Base-by-base conservation (phyloP, 129 eudicot species). In the Smallanthus sonchifolius region DNA sequence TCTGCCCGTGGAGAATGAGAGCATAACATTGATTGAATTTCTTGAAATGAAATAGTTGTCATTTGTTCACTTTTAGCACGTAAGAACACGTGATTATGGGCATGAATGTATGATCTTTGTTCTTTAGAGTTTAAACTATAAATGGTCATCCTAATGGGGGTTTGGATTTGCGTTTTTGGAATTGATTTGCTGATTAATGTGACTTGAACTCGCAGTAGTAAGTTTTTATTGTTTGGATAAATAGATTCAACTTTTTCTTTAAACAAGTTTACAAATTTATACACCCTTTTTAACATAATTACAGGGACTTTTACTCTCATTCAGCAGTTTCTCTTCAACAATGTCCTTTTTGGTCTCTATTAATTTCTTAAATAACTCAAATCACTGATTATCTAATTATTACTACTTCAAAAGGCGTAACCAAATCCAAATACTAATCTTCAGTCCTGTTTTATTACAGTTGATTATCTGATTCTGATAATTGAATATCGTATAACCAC, bases 161-260 rank as follows among this genome's bases (percentile, higher is more conserved):
- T 69, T 69, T 49, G 75, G 61, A 48, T 48, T 48, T 49, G 59
- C 15, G 5, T 49, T 48, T 37, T 49, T 67, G 42, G 56, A 67
- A 68, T 42, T 6, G n/a, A 13, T 34, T 69, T 48, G 62, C 16
- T 34, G 74, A 69, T 69, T 69, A 48, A 14, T 3, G 60, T n/a
- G n/a, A 47, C 62, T 49, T 69, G 28, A 15, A 35, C 44, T 69
- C 38, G 62, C 32, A 4, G 16, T 70, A 51, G 1, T 28, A 20
- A 34, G 63, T 48, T n/a, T 7, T 32, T 69, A n/a, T 39, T 47
- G 32, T 45, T 47, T 32, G 61, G 39, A 56, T 72, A 38, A 55
- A 13, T 7, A 38, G 1, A 56, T 13, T 17, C 39, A 35, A 19
- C 40, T 56, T 57, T 5, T 61, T 43, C 39, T 60, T 32, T 3